phyloP scores from a whole-genome alignment of 192 early-diverging fungal species.

The Linnemannia zychae region DNA sequence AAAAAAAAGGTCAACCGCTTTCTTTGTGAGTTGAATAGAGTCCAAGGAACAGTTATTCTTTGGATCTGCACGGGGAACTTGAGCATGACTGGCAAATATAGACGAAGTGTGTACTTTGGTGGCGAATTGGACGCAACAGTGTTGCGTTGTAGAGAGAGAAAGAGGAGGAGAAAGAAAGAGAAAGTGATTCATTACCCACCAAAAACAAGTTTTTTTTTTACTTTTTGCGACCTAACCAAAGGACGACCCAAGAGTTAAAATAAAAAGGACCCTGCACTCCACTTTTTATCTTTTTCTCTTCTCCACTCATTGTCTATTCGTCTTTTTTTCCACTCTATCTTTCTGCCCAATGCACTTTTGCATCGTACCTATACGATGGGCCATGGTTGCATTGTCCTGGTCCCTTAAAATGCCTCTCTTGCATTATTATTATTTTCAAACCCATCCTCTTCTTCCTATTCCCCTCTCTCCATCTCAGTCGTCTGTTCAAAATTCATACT shows the following conservation, averaged over 20 bases:
- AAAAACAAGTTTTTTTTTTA: not conserved
- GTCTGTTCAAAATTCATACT: not conserved
- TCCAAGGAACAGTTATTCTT: not conserved
- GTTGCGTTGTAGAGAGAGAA: not conserved
- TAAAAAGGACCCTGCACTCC: conserved; percentile 7
- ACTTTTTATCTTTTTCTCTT: not conserved
- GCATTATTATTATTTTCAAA: conserved; percentile 6
- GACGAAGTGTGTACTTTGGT: not conserved
- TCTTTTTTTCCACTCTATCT: not conserved
- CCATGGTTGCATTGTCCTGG: not conserved
- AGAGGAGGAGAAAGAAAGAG: not conserved
- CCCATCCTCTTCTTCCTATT: not conserved
- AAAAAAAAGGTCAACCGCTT: not conserved
- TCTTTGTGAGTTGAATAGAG: not conserved
- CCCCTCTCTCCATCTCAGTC: not conserved
- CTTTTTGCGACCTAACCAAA: not conserved
- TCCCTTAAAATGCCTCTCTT: not conserved
- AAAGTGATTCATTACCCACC: not conserved
- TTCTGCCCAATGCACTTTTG: conserved; percentile 7
- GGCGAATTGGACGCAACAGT: not conserved
- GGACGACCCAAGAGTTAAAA: not conserved
- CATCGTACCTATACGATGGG: not conserved
- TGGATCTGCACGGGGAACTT: not conserved
- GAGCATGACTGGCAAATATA: not conserved
- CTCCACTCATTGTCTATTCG: conserved; percentile 3